Percentiles rank a stretch among this genome's conserved stretches.
phyloP scores from a whole-genome alignment of 441 rosid species.

The Biscutella auriculata region DNA sequence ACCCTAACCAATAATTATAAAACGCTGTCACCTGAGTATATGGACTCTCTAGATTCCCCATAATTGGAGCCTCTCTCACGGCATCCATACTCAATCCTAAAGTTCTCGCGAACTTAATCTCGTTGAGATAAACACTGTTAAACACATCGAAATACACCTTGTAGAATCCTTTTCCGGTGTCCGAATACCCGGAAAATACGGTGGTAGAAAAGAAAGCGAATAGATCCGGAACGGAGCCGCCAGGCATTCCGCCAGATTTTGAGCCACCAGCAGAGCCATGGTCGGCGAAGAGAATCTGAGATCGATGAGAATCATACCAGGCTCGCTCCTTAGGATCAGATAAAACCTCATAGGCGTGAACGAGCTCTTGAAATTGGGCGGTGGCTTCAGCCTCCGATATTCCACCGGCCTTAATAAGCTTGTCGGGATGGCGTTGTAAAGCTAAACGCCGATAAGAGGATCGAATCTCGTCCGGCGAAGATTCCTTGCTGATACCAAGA shows the following conservation, averaged over 20 bases:
- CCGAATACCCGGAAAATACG: slow-evolving; percentile 58
- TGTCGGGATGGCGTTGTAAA: slow-evolving; percentile 88
- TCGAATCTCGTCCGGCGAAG: slow-evolving; percentile 64
- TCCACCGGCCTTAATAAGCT: slow-evolving; percentile 80
- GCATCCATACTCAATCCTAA: slow-evolving; percentile 48
- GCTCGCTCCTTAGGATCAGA: slow-evolving; percentile 89
- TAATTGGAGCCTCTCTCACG: slow-evolving; percentile 63
- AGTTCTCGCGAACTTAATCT: slow-evolving; percentile 47
- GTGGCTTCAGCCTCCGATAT: slow-evolving; percentile 71
- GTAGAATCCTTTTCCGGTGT: slow-evolving; percentile 69
- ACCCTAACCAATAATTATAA: slow-evolving; percentile 77
- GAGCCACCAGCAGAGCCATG: slow-evolving; percentile 30
- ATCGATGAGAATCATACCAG: slow-evolving; percentile 92
- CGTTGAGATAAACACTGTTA: slow-evolving; percentile 46
- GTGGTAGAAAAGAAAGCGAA: slow-evolving; percentile 68
- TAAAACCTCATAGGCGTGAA: slow-evolving; percentile 75
- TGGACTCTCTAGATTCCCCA: slow-evolving; percentile 78
- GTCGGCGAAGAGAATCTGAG: slow-evolving; percentile 84
- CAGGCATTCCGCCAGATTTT: slow-evolving; percentile 26
- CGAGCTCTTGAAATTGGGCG: slow-evolving; percentile 88
- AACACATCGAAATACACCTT: slow-evolving; percentile 75
- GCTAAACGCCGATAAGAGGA: slow-evolving; percentile 71
- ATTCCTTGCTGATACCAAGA: slow-evolving; percentile 46
- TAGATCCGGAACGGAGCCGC: slow-evolving; percentile 48
- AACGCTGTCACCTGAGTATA: slow-evolving; percentile 75